A percentile compares a stretch with the other conserved stretches of the same genome.
phyloP scores from a whole-genome alignment of 139 green algal genomes.

The Limnomonas spitsbergensis region DNA sequence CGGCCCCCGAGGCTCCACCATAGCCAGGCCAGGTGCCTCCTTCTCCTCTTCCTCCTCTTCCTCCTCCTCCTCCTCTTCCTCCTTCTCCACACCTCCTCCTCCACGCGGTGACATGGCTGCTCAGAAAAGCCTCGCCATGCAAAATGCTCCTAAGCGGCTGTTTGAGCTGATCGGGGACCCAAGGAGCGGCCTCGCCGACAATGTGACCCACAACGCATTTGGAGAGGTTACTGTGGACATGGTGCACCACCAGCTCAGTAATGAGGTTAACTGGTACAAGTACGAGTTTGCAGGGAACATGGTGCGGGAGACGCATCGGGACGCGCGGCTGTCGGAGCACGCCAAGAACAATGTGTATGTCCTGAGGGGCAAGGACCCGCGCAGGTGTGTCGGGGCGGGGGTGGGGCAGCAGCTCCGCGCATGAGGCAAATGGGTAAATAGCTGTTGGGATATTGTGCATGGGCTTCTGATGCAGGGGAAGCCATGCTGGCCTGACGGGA shows the following conservation, averaged over 20 bases:
- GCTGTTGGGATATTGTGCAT: background rate
- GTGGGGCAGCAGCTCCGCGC: background rate
- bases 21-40: too few relatives aligned
- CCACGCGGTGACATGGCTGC: background rate
- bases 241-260: constrained; percentile 37
- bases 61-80: background rate
- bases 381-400: constrained; percentile 20
- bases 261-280: constrained; percentile 56
- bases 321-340: constrained; percentile 51
- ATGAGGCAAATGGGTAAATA: background rate
- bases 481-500: too few relatives aligned
- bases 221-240: constrained; percentile 47
- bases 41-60: too few relatives aligned
- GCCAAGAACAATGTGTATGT: constrained; percentile 58
- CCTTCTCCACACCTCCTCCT: background rate
- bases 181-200: constrained; percentile 51
- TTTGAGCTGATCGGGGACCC: constrained; percentile 56
- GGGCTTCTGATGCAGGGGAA: too few relatives aligned
- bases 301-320: constrained; percentile 34
- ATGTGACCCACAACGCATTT: constrained; percentile 42
- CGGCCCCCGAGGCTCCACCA: too few relatives aligned
- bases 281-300: constrained; percentile 38
- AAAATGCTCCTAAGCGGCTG: constrained; percentile 26
- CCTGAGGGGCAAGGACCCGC: constrained; percentile 48
- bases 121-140: constrained; percentile 12